phyloP scores from a whole-genome alignment of 2,329 filamentous ascomycete species.

The Elsinoe ampelina region DNA sequence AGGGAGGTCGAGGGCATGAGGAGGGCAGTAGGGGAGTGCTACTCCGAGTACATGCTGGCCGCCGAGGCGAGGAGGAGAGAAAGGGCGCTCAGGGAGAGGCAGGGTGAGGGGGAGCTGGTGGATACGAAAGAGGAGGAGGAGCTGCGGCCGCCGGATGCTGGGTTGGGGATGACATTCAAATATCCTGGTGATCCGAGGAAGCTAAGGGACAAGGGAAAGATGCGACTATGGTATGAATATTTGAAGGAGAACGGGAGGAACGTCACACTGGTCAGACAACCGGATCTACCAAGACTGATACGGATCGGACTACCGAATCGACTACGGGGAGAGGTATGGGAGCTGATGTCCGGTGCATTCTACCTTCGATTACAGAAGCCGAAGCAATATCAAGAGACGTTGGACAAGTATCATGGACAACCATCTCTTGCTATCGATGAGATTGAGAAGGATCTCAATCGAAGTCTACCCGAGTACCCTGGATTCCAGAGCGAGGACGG shows the following conservation, averaged over 20 bases:
- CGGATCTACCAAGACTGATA: constrained; percentile 95
- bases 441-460: constrained; percentile 96
- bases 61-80: constrained; percentile 32
- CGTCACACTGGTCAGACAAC: constrained; percentile 82
- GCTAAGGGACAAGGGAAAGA: constrained; percentile 88
- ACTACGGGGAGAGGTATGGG: constrained; percentile 89
- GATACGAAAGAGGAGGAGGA: constrained; percentile 36
- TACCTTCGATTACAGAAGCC: constrained; percentile 82
- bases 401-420: constrained; percentile 71
- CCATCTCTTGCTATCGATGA: constrained; percentile 95
- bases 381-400: constrained; percentile 70
- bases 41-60: constrained; percentile 73
- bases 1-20: constrained; percentile 80
- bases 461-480: constrained; percentile 91
- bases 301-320: constrained; percentile 90
- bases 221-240: constrained; percentile 96
- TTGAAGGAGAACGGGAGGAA: constrained; percentile 86
- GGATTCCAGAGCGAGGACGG: constrained; percentile 96
- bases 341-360: constrained; percentile 82
- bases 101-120: constrained; percentile 32
- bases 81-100: constrained; percentile 21
- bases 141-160: constrained; percentile 68
- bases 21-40: constrained; percentile 71
- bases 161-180: constrained; percentile 81
- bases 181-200: constrained; percentile 95